A percentile compares a stretch with the other conserved stretches of the same genome.
These are phyloP conservation scores for Scedosporium dehoogii DNA, from an alignment of 2,329 filamentous ascomycete species.

Conservation along the genomic window DNA sequence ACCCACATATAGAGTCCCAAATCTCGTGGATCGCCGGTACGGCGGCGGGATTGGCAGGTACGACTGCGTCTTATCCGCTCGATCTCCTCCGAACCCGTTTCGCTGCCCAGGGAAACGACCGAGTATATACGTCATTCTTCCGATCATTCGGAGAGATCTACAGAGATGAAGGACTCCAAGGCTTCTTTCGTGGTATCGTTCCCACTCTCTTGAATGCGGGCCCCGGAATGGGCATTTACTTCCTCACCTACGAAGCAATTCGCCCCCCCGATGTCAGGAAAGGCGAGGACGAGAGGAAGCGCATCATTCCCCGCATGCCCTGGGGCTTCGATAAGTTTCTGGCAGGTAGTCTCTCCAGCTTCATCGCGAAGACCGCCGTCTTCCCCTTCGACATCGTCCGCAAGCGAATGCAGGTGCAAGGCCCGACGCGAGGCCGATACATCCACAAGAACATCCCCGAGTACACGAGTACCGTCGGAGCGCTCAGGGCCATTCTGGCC, in stretches of 20 bases:
- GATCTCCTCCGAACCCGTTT: conserved; percentile 91
- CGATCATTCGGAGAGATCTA: conserved; percentile 64
- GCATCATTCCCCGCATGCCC: conserved; percentile 32
- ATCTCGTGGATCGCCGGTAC: conserved; percentile 78
- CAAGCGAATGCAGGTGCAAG: conserved; percentile 91
- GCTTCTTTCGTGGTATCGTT: conserved; percentile 81
- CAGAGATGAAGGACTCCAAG: conserved; percentile 60
- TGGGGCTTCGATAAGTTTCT: conserved; percentile 75
- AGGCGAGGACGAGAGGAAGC: conserved; percentile 5
- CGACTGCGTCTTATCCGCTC: conserved; percentile 78
- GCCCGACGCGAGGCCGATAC: conserved; percentile 70
- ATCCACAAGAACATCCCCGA: conserved; percentile 81
- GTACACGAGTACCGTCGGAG: conserved; percentile 59
- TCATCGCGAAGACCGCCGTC: conserved; percentile 77
- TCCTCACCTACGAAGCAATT: conserved; percentile 75
- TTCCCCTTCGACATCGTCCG: conserved; percentile 90
- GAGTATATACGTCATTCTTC: conserved; percentile 65
- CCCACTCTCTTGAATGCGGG: conserved; percentile 82
- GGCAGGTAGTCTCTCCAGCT: conserved; percentile 69
- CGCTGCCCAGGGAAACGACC: conserved; percentile 78
- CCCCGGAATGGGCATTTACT: conserved; percentile 96
- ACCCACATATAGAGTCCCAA: conserved; percentile 66
- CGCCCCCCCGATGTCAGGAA: conserved; percentile 32
- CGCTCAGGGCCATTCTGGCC: conserved; percentile 57
- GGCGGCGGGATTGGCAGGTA: conserved; percentile 70